A percentile compares a stretch with the other conserved stretches of the same genome.
Conservation (phyloP, 257 asterid genomes). For the Scutellaria galericulata region DNA sequence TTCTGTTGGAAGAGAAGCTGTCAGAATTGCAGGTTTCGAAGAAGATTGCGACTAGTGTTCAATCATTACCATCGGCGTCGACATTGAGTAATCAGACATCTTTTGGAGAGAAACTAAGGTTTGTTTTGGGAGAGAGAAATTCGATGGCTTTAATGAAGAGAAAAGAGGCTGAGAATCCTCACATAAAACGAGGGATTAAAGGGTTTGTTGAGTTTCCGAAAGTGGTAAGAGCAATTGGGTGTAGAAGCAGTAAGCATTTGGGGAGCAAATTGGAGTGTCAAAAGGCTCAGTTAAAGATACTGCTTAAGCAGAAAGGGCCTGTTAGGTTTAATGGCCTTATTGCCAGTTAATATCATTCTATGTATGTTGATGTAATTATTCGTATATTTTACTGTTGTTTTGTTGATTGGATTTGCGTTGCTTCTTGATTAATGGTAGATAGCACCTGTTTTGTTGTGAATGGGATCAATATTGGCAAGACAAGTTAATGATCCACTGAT, state of each 20-base stretch:
- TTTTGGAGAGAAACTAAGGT: conserved; percentile 36
- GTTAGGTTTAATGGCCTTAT: conserved; percentile 50
- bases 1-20: conserved; percentile 64
- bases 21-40: conserved; percentile 48
- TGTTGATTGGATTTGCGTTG: conserved; percentile 17
- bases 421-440: neutral
- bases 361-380: conserved; percentile 9
- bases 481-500: too few species aligned
- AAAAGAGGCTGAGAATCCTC: conserved; percentile 76
- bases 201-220: conserved; percentile 92
- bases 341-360: conserved; percentile 35
- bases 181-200: conserved; percentile 79
- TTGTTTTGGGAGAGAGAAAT: conserved; percentile 35
- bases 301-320: conserved; percentile 63
- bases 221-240: conserved; percentile 72
- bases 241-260: conserved; percentile 61
- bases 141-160: conserved; percentile 36
- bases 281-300: conserved; percentile 73
- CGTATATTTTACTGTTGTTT: neutral
- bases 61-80: conserved; percentile 2
- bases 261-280: conserved; percentile 77
- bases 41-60: neutral
- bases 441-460: neutral
- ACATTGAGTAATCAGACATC: conserved; percentile 25
- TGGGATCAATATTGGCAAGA: neutral